A percentile compares a stretch with the other conserved stretches of the same genome.
These are phyloP conservation scores for Cystodermella granulosa DNA, from an alignment of 1,284 basidiomycete genomes.

Conservation along the genomic window DNA sequence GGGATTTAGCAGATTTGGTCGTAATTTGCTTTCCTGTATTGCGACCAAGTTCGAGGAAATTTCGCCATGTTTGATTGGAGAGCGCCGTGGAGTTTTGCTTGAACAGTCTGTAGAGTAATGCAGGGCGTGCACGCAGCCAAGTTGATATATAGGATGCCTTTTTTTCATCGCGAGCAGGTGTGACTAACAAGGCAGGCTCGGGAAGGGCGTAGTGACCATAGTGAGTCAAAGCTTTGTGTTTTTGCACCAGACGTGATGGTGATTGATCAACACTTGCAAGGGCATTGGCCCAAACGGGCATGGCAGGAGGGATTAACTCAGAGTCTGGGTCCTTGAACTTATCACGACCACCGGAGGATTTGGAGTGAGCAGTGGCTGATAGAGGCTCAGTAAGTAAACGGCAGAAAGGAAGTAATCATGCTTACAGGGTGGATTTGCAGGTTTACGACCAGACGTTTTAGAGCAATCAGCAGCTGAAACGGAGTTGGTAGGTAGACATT, in stretches of 20 bases:
- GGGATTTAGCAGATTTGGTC: not conserved
- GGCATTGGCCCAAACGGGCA: not conserved
- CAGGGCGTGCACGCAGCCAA: conserved; percentile 1
- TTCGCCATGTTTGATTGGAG: not conserved
- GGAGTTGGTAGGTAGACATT: too few relatives aligned
- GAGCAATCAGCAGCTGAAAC: too few relatives aligned
- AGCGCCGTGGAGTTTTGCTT: not conserved
- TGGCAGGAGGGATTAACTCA: not conserved
- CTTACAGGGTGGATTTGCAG: too few relatives aligned
- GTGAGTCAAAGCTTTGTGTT: not conserved
- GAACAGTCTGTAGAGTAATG: not conserved
- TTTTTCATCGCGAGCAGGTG: not conserved
- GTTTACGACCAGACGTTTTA: too few relatives aligned
- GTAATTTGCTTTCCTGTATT: not conserved
- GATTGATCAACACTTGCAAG: not conserved
- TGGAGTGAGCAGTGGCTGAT: not conserved
- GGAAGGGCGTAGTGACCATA: too few relatives aligned
- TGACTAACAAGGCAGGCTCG: not conserved
- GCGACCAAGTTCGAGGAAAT: not conserved
- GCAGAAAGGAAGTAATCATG: too few relatives aligned
- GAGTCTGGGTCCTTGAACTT: not conserved
- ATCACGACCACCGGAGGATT: not conserved
- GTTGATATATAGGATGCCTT: not conserved
- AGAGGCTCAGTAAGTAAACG: too few relatives aligned
- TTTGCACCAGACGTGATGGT: not conserved